Conservation (phyloP, 176 grass and related monocot species). For the Dactylis glomerata region DNA sequence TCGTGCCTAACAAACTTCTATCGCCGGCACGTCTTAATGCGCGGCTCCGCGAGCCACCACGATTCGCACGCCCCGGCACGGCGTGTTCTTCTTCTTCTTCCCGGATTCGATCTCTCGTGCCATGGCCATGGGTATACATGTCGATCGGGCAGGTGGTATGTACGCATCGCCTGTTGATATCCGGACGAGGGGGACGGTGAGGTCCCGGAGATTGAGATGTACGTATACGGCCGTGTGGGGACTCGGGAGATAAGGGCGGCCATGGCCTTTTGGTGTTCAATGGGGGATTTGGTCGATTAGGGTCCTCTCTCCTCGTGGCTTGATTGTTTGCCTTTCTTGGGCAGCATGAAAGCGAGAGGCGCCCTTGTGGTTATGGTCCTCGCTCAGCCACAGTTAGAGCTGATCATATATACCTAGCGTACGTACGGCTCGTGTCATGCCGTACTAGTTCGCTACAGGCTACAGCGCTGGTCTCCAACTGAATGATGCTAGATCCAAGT, state of each 20-base stretch:
- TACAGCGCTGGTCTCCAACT: background rate
- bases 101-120: background rate
- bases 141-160: background rate
- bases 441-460: background rate
- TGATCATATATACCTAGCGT: background rate
- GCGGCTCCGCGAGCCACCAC: background rate
- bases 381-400: background rate
- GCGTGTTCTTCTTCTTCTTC: background rate
- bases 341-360: background rate
- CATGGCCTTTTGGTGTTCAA: conserved; percentile 11
- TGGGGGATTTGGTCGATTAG: background rate
- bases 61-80: background rate
- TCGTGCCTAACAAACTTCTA: conserved; percentile 23
- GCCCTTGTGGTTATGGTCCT: background rate
- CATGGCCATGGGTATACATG: background rate
- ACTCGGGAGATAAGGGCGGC: background rate
- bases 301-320: background rate
- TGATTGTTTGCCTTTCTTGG: background rate
- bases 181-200: background rate
- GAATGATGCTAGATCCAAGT: background rate
- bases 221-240: background rate
- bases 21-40: conserved; percentile 6
- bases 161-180: background rate
- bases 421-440: background rate
- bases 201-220: background rate